Percentiles rank a stretch among this genome's conserved stretches.
Conservation (phyloP, 768 basidiomycete genomes). For the Kwoniella newhampshirensis region DNA sequence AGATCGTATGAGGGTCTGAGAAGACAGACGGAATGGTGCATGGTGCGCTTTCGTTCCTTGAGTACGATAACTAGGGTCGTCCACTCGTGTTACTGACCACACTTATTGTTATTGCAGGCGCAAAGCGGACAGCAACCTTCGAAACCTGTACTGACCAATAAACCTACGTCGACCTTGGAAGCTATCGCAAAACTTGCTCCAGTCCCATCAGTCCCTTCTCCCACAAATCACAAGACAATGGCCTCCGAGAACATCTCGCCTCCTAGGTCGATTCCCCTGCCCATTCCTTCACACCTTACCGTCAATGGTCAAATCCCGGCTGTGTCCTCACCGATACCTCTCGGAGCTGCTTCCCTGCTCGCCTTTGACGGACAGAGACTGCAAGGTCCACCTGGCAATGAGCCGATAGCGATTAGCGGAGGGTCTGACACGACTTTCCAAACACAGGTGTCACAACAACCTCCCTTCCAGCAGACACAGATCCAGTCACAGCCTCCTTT, state of each 20-base stretch:
- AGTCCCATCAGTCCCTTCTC: no score
- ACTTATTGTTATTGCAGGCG: background rate
- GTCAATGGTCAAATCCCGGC: background rate
- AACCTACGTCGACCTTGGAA: constrained; percentile 7
- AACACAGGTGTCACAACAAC: constrained; percentile 3
- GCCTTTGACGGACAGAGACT: no score
- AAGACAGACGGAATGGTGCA: constrained; percentile 14
- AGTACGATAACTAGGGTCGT: no score
- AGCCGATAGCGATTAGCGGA: no score
- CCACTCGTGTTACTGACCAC: background rate
- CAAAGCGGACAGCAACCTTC: constrained; percentile 5
- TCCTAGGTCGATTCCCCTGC: constrained; percentile 11
- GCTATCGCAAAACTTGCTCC: constrained; percentile 5
- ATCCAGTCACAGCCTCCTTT: background rate
- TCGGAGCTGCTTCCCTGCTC: no score
- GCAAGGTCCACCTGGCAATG: no score
- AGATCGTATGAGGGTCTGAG: constrained; percentile 14
- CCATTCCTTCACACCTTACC: constrained; percentile 8
- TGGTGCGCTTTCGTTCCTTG: no score
- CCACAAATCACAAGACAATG: no score
- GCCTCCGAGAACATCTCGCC: background rate
- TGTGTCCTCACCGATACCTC: background rate
- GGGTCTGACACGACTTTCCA: no score
- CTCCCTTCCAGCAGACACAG: background rate
- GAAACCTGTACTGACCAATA: background rate